Conservation (phyloP, 495 filamentous ascomycete genomes). For the Penicillium salamii region DNA sequence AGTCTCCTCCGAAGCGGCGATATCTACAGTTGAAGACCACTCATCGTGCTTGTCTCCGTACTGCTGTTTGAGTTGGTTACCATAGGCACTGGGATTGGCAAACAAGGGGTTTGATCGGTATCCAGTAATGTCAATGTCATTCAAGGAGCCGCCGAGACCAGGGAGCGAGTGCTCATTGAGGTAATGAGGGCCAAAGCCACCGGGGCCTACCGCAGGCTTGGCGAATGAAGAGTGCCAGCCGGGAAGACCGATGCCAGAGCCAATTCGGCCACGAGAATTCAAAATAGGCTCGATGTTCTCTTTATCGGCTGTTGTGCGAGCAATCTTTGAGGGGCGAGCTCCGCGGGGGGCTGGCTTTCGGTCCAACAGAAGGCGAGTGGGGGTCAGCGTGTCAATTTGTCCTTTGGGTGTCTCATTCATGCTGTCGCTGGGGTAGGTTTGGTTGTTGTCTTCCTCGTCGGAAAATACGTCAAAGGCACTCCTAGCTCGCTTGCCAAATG, state of each 20-base stretch:
- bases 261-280: conserved; percentile 28
- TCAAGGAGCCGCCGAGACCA: conserved; percentile 28
- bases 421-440: conserved; percentile 9
- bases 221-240: conserved; percentile 30
- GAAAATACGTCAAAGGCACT: conserved; percentile 35
- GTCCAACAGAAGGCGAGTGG: conserved; percentile 23
- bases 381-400: conserved; percentile 17
- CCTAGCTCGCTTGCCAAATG: conserved; percentile 17
- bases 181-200: conserved; percentile 30
- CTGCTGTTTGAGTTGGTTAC: conserved; percentile 13
- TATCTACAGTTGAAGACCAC: conserved; percentile 10
- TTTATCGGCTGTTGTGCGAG: conserved; percentile 19
- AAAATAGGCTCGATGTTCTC: conserved; percentile 49
- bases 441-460: conserved; percentile 21
- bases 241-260: conserved; percentile 12
- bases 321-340: conserved; percentile 9
- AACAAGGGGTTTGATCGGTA: conserved; percentile 41
- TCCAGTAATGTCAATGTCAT: conserved; percentile 25
- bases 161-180: conserved; percentile 23
- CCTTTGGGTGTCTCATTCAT: not conserved
- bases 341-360: conserved; percentile 11
- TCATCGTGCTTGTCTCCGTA: conserved; percentile 2
- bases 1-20: conserved; percentile 31
- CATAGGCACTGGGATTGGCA: conserved; percentile 15
- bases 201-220: conserved; percentile 22